Base-by-base conservation (phyloP, 306 rosid genomes). In the Pyrus bretschneideri region DNA sequence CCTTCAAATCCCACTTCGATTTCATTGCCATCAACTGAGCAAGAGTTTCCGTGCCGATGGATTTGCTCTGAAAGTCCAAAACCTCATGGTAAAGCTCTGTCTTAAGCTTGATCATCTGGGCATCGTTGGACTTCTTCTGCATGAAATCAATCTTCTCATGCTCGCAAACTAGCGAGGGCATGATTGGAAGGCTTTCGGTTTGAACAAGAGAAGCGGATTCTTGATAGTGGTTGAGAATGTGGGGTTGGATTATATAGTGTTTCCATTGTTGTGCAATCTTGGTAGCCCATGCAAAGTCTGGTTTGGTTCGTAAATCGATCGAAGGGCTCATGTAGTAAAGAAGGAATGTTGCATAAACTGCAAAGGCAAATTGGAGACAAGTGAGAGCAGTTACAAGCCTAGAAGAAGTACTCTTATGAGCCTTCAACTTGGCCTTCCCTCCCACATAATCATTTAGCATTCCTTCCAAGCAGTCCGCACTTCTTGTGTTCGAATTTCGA, bases 81-180 rank as follows among this genome's bases (percentile, higher is more conserved):
- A 95, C 87, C 78, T 92, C 91, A 3, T 81, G 31, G 77, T 95
- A 92, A 67, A 95, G 96, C 76, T 91, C 92, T 69, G 76, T 87
- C 73, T 95, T 95, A 15, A 89, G 19, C 90, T 89, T 87, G 67
- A 92, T 89, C 97, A 95, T 95, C 46, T 86, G 91, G 2, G 79
- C 83, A 79, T 95, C 99, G 30, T 71, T 88, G 18, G 97, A 92
- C 87, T 92, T 95, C 89, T 95, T 95, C 79, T 95, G 99, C 87
- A 75, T 21, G 80, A 95, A 95, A 72, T 95, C 98, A 51, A 95
- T 90, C 81, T 88, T 91, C 78, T 92, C 97, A 11, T 80, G 81
- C 86, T 92, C 96, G 40, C 99, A 95, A 0, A 87, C 91, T 29
- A 83, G 73, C 0, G 85, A 70, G 1, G 91, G 88, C 27, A 62